phyloP scores from a whole-genome alignment of 768 basidiomycete genomes.

The Dioszegia crocea region DNA sequence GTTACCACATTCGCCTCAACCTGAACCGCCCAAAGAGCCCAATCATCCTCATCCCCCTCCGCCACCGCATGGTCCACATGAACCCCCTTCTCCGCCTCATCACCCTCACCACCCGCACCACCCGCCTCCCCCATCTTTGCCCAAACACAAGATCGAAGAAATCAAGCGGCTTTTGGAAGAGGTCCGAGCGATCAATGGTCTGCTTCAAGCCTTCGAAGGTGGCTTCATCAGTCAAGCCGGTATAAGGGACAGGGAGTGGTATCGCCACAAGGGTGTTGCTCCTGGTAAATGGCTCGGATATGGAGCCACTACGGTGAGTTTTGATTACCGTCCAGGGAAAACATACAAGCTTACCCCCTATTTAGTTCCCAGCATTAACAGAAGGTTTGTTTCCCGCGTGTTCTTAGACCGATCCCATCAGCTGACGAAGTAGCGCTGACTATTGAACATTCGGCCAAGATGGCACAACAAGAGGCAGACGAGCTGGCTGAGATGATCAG shows the following conservation, averaged over 20 bases:
- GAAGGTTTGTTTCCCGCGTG: slow-evolving; percentile 1
- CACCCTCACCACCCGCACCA: slow-evolving; percentile 2
- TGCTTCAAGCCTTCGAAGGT: slow-evolving; percentile 43
- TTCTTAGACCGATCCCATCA: background rate
- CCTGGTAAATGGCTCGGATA: slow-evolving; percentile 49
- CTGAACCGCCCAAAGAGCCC: background rate
- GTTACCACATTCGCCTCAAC: background rate
- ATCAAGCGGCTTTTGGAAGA: slow-evolving; percentile 44
- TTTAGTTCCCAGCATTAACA: slow-evolving; percentile 39
- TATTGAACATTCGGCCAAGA: slow-evolving; percentile 33
- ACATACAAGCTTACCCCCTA: background rate
- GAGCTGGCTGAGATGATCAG: slow-evolving; percentile 36
- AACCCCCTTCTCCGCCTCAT: background rate
- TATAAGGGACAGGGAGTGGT: slow-evolving; percentile 50
- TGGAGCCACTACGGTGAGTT: slow-evolving; percentile 38
- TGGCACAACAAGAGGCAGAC: slow-evolving; percentile 46
- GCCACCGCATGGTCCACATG: background rate
- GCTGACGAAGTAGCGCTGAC: slow-evolving; percentile 35
- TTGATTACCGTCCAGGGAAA: background rate
- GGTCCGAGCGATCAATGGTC: slow-evolving; percentile 45
- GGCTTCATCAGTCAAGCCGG: slow-evolving; percentile 48
- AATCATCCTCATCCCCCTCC: background rate
- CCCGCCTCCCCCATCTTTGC: background rate
- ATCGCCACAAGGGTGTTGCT: slow-evolving; percentile 48
- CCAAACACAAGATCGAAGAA: slow-evolving; percentile 35